A percentile compares a stretch with the other conserved stretches of the same genome.
These are phyloP conservation scores for Ophiostoma sp. DNA, from an alignment of 2,329 filamentous ascomycete genomes.

Conservation along the genomic window DNA sequence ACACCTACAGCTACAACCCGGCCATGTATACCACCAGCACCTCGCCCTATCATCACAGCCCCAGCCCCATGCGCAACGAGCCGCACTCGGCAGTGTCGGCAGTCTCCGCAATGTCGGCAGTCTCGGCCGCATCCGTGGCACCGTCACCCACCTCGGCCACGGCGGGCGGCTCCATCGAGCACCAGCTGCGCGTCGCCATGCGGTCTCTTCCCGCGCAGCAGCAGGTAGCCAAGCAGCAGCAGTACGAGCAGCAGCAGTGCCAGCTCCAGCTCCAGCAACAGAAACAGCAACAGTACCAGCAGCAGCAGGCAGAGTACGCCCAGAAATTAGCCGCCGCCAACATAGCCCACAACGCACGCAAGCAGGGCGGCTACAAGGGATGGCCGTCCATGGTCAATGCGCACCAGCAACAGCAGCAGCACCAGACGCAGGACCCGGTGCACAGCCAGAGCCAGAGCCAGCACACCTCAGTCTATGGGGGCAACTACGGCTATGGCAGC, in stretches of 20 bases:
- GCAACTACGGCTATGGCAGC: neutral
- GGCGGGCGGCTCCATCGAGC: conserved; percentile 18
- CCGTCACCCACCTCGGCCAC: conserved; percentile 29
- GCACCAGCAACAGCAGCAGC: conserved; percentile 16
- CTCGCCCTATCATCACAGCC: neutral
- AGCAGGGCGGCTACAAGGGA: conserved; percentile 19
- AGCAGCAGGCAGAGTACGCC: neutral
- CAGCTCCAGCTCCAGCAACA: neutral
- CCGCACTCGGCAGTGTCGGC: conserved; percentile 25
- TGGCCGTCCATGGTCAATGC: conserved; percentile 18
- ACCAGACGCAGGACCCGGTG: conserved; percentile 1
- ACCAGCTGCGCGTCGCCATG: neutral
- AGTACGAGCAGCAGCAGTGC: neutral
- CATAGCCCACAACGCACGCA: conserved; percentile 1
- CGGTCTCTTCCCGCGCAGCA: conserved; percentile 12
- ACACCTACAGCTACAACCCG: neutral
- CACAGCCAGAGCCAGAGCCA: neutral
- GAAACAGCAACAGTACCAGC: neutral
- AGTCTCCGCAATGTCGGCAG: conserved; percentile 17
- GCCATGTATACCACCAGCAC: neutral
- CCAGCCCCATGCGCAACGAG: neutral
- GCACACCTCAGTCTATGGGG: neutral
- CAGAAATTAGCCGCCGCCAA: conserved; percentile 2
- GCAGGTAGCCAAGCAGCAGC: neutral
- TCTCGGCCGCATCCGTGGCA: conserved; percentile 19